phyloP scores from a whole-genome alignment of 2,329 filamentous ascomycete genomes.

The Harringtonia aguacate region DNA sequence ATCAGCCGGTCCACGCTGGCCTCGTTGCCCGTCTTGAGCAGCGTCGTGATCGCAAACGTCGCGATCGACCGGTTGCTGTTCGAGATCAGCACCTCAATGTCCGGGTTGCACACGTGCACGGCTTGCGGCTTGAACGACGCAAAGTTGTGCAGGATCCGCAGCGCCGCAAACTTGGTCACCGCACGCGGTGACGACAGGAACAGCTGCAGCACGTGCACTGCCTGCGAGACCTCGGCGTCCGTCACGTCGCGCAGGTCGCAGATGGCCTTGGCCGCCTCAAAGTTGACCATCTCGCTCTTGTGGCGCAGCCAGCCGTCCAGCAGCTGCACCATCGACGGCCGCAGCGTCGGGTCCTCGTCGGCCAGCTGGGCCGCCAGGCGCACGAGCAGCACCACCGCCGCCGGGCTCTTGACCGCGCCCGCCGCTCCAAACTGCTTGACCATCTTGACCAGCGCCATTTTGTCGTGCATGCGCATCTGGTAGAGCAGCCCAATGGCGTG shows the following conservation, averaged over 20 bases:
- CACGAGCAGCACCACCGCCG: slow-evolving; percentile 85
- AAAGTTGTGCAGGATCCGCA: slow-evolving; percentile 92
- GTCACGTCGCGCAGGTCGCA: slow-evolving; percentile 90
- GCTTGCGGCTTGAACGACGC: slow-evolving; percentile 92
- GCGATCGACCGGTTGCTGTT: slow-evolving; percentile 96
- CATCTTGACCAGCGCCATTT: slow-evolving; percentile 99
- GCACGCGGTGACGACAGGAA: slow-evolving; percentile 93
- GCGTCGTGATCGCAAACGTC: slow-evolving; percentile 94
- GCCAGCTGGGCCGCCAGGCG: slow-evolving; percentile 86
- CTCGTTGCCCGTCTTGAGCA: slow-evolving; percentile 97
- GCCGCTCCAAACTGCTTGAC: slow-evolving; percentile 95
- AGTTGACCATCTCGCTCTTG: slow-evolving; percentile 99
- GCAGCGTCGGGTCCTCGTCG: slow-evolving; percentile 78
- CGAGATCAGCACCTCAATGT: slow-evolving; percentile 93
- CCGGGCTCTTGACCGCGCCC: slow-evolving; percentile 89
- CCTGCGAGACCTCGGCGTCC: slow-evolving; percentile 82
- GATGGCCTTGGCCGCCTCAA: slow-evolving; percentile 96
- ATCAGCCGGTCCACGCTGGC: slow-evolving; percentile 92
- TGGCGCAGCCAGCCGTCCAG: slow-evolving; percentile 94
- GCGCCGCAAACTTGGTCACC: slow-evolving; percentile 94
- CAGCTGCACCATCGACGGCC: slow-evolving; percentile 94
- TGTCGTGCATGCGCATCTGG: slow-evolving; percentile 94
- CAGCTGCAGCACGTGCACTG: slow-evolving; percentile 88
- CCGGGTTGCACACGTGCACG: slow-evolving; percentile 88
- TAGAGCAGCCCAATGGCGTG: slow-evolving; percentile 95